These are phyloP conservation scores for Ascocoryne sarcoides DNA, from an alignment of 2,329 filamentous ascomycete genomes.

Conservation along the genomic window DNA sequence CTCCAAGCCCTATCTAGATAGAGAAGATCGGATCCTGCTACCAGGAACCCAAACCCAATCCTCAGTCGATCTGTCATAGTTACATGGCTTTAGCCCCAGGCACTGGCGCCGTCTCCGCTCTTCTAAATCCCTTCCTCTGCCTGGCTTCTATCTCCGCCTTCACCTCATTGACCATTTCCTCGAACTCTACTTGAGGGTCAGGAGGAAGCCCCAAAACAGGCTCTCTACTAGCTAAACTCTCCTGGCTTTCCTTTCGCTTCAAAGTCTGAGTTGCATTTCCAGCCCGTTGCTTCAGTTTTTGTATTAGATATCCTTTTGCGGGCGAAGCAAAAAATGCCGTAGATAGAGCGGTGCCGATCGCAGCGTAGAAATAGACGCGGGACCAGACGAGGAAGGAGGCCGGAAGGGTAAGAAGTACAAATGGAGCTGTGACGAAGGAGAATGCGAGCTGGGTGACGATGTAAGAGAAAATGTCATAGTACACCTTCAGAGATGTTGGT, in stretches of 20 bases:
- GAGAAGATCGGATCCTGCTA: too few relatives aligned
- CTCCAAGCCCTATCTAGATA: too few relatives aligned
- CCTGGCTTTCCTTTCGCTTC: slow-evolving; percentile 44
- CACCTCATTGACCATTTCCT: slow-evolving; percentile 45
- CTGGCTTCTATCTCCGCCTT: slow-evolving; percentile 38
- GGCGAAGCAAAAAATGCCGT: slow-evolving; percentile 75
- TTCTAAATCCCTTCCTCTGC: slow-evolving; percentile 14
- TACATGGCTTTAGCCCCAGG: slow-evolving; percentile 8
- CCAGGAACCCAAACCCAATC: too few relatives aligned
- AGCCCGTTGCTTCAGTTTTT: slow-evolving; percentile 49
- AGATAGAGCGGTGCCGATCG: slow-evolving; percentile 55
- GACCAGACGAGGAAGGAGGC: slow-evolving; percentile 70
- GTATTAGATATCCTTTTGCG: slow-evolving; percentile 52
- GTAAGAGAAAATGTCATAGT: slow-evolving; percentile 76
- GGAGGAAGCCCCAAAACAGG: slow-evolving; percentile 71
- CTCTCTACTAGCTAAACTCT: slow-evolving; percentile 45
- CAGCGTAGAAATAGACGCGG: slow-evolving; percentile 80
- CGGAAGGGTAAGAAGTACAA: slow-evolving; percentile 68
- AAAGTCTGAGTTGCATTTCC: slow-evolving; percentile 32
- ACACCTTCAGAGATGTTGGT: slow-evolving; percentile 64
- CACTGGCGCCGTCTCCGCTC: slow-evolving; percentile 7
- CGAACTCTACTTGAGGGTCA: slow-evolving; percentile 66
- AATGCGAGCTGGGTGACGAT: slow-evolving; percentile 74
- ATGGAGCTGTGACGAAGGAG: slow-evolving; percentile 74
- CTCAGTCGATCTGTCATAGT: too few relatives aligned